Evolutionary conservation across 1,284 basidiomycete species (phyloP).

Genomic region (Inonotus hispidus): DNA sequence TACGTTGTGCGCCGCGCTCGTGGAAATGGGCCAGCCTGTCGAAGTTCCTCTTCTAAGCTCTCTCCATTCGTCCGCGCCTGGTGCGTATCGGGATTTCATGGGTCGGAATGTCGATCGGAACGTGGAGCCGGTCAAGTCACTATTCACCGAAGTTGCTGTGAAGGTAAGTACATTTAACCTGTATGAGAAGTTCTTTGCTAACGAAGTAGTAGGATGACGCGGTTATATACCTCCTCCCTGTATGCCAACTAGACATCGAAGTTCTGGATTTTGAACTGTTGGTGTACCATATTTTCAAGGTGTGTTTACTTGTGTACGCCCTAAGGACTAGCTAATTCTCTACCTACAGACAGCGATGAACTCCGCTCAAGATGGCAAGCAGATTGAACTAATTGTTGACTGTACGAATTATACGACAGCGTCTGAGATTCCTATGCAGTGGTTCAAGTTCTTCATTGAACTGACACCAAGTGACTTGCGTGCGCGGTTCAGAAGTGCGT

Average conservation of each 20-base stretch:
- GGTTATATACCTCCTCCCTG: slow-evolving; percentile 55
- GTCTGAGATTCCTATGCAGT: slow-evolving; percentile 77
- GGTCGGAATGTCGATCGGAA: slow-evolving; percentile 57
- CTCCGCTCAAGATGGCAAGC: slow-evolving; percentile 40
- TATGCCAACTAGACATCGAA: slow-evolving; percentile 74
- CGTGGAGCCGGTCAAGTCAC: slow-evolving; percentile 54
- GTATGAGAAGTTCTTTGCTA: neutral
- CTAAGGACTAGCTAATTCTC: neutral
- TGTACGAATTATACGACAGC: slow-evolving; percentile 75
- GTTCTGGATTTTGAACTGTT: slow-evolving; percentile 82
- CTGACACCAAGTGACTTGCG: slow-evolving; percentile 69
- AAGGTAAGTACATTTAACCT: slow-evolving; percentile 27
- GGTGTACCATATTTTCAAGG: slow-evolving; percentile 80
- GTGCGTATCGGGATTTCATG: slow-evolving; percentile 67
- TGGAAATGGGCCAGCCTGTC: slow-evolving; percentile 69
- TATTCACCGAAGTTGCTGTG: slow-evolving; percentile 60
- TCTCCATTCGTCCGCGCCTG: slow-evolving; percentile 47
- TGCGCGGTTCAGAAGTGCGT: slow-evolving; percentile 49
- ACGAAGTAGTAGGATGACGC: slow-evolving; percentile 37
- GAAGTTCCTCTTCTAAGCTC: slow-evolving; percentile 57
- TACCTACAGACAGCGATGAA: slow-evolving; percentile 35
- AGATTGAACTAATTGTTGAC: slow-evolving; percentile 77
- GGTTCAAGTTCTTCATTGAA: slow-evolving; percentile 77
- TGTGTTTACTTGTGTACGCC: slow-evolving; percentile 25
- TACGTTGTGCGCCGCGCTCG: slow-evolving; percentile 66